Evolutionary conservation across 2,329 filamentous ascomycete species (phyloP).

Genomic region (Ascochyta lentis): DNA sequence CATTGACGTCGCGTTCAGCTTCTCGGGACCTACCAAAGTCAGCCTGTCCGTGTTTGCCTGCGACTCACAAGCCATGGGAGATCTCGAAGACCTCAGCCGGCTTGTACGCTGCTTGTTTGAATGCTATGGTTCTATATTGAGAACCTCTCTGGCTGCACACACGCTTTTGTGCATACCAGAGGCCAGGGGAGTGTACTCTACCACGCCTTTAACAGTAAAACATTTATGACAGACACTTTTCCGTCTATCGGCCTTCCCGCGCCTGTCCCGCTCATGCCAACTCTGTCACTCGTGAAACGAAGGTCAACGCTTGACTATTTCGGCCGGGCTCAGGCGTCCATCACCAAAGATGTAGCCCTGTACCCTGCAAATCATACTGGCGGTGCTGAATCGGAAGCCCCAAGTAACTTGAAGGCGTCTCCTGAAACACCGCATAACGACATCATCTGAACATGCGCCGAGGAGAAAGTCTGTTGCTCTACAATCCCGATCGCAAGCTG

Average conservation of each 20-base stretch:
- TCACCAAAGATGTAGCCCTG: background rate
- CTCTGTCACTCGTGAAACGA: constrained; percentile 9
- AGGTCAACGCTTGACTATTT: constrained; percentile 3
- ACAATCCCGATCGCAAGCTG: background rate
- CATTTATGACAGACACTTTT: background rate
- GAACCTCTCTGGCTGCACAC: background rate
- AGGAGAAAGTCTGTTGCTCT: background rate
- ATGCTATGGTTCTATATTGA: background rate
- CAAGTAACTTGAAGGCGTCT: background rate
- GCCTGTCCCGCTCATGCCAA: constrained; percentile 10
- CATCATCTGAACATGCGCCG: background rate
- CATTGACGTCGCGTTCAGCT: background rate
- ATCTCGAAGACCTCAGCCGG: no score
- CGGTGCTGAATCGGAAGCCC: background rate
- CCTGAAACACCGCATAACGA: background rate
- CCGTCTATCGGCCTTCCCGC: background rate
- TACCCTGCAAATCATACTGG: constrained; percentile 9
- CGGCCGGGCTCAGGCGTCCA: background rate
- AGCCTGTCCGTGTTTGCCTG: no score
- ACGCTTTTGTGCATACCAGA: background rate
- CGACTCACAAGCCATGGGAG: no score
- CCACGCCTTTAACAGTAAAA: background rate
- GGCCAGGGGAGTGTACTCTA: background rate
- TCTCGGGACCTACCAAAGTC: background rate
- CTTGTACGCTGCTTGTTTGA: no score